Percentiles rank a stretch among this genome's conserved stretches.
phyloP scores from a whole-genome alignment of 345 rosid genomes.

The Noccaea caerulescens region DNA sequence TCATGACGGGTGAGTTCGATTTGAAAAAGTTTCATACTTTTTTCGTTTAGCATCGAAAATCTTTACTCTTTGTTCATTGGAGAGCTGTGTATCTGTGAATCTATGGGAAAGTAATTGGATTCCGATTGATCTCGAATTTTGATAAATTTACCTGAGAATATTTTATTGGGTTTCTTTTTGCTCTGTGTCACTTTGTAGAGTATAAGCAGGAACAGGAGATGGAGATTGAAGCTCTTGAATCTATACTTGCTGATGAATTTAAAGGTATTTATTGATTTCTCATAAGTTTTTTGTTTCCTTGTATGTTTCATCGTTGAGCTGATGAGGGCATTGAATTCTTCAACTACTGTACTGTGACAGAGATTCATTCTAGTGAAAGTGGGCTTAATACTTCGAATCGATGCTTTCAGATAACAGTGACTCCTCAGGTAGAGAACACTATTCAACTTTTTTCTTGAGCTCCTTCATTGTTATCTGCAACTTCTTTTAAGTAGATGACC shows the following conservation, averaged over 20 bases:
- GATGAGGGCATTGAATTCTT: constrained; percentile 29
- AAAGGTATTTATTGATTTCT: constrained; percentile 55
- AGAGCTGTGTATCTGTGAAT: constrained; percentile 10
- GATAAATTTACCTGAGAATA: neutral
- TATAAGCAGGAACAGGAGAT: constrained; percentile 86
- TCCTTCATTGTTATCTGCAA: neutral
- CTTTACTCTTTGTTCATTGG: neutral
- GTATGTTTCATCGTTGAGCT: constrained; percentile 23
- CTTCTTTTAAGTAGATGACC: neutral
- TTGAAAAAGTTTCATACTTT: constrained; percentile 14
- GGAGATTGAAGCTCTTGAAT: constrained; percentile 96
- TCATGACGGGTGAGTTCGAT: constrained; percentile 44
- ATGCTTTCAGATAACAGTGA: constrained; percentile 77
- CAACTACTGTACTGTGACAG: constrained; percentile 47
- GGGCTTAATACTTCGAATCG: constrained; percentile 85
- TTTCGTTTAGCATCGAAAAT: neutral
- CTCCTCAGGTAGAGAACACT: constrained; percentile 68
- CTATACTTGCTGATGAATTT: constrained; percentile 97
- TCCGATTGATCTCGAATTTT: constrained; percentile 22
- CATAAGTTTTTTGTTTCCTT: constrained; percentile 2
- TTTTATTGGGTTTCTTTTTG: neutral
- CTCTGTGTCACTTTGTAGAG: constrained; percentile 54
- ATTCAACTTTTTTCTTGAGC: constrained; percentile 12
- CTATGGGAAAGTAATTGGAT: constrained; percentile 23
- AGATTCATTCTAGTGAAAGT: constrained; percentile 88